Percentiles rank a stretch among this genome's conserved stretches.
These are phyloP conservation scores for Neospora caninum DNA, from an alignment of 169 alveolate species.

Conservation along the genomic window DNA sequence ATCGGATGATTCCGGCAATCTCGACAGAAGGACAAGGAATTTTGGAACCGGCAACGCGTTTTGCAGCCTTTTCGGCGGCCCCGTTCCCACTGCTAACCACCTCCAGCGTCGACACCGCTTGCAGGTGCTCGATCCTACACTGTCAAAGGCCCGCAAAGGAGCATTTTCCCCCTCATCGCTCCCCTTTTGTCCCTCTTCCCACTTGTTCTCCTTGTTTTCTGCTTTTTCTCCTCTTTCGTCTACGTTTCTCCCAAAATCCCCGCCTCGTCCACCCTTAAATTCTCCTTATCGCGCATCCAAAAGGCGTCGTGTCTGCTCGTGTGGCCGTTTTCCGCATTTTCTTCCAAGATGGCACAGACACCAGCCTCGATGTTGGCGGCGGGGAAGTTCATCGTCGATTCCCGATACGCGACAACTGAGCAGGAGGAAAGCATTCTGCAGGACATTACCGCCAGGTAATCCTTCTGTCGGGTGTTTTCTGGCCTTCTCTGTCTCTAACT, in stretches of 20 bases:
- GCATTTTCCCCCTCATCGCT: neutral
- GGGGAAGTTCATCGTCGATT: neutral
- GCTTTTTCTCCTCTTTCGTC: neutral
- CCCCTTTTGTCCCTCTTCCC: neutral
- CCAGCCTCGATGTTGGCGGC: neutral
- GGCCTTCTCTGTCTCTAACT: too few species aligned
- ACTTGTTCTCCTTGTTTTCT: neutral
- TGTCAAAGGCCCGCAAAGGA: too few species aligned
- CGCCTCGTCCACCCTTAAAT: neutral
- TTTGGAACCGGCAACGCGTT: too few species aligned
- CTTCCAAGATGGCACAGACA: neutral
- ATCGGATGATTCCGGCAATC: too few species aligned
- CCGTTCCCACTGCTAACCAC: too few species aligned
- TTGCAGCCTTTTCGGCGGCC: too few species aligned
- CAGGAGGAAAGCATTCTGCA: neutral
- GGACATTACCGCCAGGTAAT: neutral
- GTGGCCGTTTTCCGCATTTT: too few species aligned
- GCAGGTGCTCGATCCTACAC: too few species aligned
- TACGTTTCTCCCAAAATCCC: neutral
- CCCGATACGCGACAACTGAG: constrained; percentile 9
- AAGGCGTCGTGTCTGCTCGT: too few species aligned
- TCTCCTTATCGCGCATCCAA: neutral
- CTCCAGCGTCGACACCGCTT: too few species aligned
- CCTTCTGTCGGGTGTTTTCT: too few species aligned
- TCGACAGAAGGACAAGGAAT: too few species aligned